These are phyloP conservation scores for Eremothecium cymbalariae DNA, from an alignment of 1,139 yeast genomes.

Conservation along the genomic window DNA sequence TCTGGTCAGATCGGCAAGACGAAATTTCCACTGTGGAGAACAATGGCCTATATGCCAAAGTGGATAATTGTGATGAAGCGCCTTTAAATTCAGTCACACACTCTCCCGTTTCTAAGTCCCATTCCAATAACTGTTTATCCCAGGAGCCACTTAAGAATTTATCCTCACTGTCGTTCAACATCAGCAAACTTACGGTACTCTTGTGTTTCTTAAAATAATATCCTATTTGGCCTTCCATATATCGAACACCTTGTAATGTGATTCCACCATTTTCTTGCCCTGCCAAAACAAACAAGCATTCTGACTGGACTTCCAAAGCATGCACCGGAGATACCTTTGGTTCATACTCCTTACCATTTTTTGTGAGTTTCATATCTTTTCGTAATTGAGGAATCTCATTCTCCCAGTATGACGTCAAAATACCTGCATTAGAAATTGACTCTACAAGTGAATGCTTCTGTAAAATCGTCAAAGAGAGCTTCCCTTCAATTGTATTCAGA, in stretches of 20 bases:
- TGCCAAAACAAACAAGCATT: slow-evolving; percentile 76
- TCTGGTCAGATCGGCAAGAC: slow-evolving; percentile 10
- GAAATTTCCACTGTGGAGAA: slow-evolving; percentile 41
- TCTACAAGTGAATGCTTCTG: slow-evolving; percentile 88
- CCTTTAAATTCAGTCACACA: slow-evolving; percentile 39
- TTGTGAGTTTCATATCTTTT: slow-evolving; percentile 36
- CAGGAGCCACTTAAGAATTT: slow-evolving; percentile 76
- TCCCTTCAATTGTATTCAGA: slow-evolving; percentile 80
- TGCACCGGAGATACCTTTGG: slow-evolving; percentile 78
- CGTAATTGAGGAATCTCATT: slow-evolving; percentile 72
- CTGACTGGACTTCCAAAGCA: slow-evolving; percentile 73
- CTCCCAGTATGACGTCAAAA: slow-evolving; percentile 83
- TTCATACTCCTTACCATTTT: slow-evolving; percentile 44
- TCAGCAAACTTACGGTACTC: slow-evolving; percentile 66
- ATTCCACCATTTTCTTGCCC: slow-evolving; percentile 86
- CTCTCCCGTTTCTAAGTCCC: slow-evolving; percentile 80
- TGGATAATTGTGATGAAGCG: slow-evolving; percentile 71
- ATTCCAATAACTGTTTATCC: slow-evolving; percentile 74
- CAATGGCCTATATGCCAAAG: slow-evolving; percentile 68
- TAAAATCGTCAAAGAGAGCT: slow-evolving; percentile 78
- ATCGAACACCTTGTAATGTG: slow-evolving; percentile 70
- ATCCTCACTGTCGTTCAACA: slow-evolving; percentile 44
- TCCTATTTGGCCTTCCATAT: slow-evolving; percentile 73
- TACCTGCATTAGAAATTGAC: slow-evolving; percentile 76
- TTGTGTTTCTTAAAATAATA: slow-evolving; percentile 67